These are phyloP conservation scores for Cladobotryum protrusum DNA, from an alignment of 2,329 filamentous ascomycete species.

Conservation along the genomic window DNA sequence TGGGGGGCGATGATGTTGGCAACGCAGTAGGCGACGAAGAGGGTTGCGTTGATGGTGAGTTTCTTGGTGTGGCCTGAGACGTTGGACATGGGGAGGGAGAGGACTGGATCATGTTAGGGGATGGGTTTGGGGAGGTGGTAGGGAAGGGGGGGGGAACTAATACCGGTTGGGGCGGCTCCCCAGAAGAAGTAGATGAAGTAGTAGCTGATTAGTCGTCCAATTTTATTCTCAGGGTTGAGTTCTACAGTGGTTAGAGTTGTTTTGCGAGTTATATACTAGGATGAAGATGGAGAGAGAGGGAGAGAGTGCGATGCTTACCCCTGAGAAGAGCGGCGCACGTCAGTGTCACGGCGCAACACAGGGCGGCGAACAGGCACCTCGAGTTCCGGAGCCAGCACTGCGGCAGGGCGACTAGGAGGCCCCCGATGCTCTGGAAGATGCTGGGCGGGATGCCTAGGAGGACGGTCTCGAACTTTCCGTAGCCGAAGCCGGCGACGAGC, in stretches of 20 bases:
- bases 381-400: constrained; percentile 11
- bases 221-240: constrained; percentile 33
- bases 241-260: neutral
- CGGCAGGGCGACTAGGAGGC: constrained; percentile 10
- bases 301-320: neutral
- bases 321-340: constrained; percentile 3
- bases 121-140: neutral
- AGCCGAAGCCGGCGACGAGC: constrained; percentile 15
- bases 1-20: constrained; percentile 58
- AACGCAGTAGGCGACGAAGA: constrained; percentile 52
- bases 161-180: constrained; percentile 17
- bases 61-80: constrained; percentile 20
- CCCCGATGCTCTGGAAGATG: constrained; percentile 6
- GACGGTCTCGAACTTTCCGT: constrained; percentile 8
- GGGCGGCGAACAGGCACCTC: constrained; percentile 7
- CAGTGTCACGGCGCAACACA: constrained; percentile 13
- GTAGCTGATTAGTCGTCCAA: constrained; percentile 22
- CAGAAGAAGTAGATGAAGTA: constrained; percentile 23
- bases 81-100: constrained; percentile 20
- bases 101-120: neutral
- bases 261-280: too few species aligned
- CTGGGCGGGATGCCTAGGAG: constrained; percentile 11
- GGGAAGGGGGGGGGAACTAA: neutral
- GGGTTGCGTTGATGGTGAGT: constrained; percentile 1
- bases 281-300: too few species aligned